Percentiles rank a stretch among this genome's conserved stretches.
These are phyloP conservation scores for Argentina anserina DNA, from an alignment of 306 rosid genomes.

Conservation along the genomic window DNA sequence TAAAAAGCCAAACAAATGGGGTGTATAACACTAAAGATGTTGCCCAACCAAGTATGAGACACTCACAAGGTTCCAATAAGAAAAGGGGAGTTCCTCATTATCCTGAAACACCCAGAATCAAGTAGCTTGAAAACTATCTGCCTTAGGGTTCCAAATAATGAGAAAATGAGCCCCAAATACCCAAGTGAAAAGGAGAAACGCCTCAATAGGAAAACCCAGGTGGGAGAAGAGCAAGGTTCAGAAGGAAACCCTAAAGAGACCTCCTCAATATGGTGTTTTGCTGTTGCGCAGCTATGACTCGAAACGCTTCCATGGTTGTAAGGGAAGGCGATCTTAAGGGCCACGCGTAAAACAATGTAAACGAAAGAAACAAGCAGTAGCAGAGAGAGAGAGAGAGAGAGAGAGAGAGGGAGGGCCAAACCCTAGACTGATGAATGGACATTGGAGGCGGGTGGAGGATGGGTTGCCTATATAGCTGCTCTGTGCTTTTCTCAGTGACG, in stretches of 20 bases:
- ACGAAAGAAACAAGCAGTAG: no score
- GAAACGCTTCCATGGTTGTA: conserved; percentile 62
- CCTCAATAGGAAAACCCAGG: conserved; percentile 27
- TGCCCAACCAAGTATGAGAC: conserved; percentile 46
- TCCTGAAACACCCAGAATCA: conserved; percentile 25
- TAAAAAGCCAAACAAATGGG: neutral
- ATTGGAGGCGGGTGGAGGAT: neutral
- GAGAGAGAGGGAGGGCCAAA: neutral
- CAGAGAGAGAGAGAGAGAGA: neutral
- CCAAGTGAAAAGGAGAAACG: conserved; percentile 24
- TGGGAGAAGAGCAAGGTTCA: conserved; percentile 38
- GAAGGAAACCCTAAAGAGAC: conserved; percentile 70
- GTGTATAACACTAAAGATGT: conserved; percentile 22
- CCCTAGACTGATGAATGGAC: neutral
- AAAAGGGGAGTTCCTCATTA: conserved; percentile 23
- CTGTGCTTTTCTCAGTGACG: neutral
- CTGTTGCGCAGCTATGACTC: conserved; percentile 83
- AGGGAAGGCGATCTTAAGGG: conserved; percentile 98
- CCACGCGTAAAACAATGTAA: conserved; percentile 35
- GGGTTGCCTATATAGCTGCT: neutral
- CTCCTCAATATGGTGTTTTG: conserved; percentile 20
- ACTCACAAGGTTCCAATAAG: conserved; percentile 30
- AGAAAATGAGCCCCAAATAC: conserved; percentile 25
- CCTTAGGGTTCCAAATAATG: conserved; percentile 15
- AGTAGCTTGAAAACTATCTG: conserved; percentile 7